These are phyloP conservation scores for Bocquillonia castaneifolia DNA, from an alignment of 441 rosid genomes.

Conservation along the genomic window DNA sequence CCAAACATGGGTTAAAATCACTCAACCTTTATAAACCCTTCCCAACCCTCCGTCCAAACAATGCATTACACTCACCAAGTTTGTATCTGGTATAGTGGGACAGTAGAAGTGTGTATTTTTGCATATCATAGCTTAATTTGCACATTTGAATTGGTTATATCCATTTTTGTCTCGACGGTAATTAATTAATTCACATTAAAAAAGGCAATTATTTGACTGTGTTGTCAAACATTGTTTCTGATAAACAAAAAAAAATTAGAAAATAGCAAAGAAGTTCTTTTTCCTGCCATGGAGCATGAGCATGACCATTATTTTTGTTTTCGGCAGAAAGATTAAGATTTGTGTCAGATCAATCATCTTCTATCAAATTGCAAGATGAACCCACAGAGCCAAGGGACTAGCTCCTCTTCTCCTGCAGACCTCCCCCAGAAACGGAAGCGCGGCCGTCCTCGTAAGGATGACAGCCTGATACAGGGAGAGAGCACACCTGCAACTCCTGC, in stretches of 20 bases:
- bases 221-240: too few relatives aligned
- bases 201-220: background rate
- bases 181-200: too few relatives aligned
- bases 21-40: too few relatives aligned
- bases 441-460: constrained; percentile 72
- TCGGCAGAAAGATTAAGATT: constrained; percentile 17
- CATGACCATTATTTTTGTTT: constrained; percentile 5
- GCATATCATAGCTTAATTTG: background rate
- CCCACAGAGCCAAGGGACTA: constrained; percentile 36
- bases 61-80: too few relatives aligned
- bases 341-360: background rate
- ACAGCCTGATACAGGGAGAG: constrained; percentile 34
- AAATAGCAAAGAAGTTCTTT: too few relatives aligned
- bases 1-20: too few relatives aligned
- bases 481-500: constrained; percentile 28
- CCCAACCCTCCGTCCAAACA: too few relatives aligned
- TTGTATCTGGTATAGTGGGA: background rate
- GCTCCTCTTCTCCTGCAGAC: constrained; percentile 38
- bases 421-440: constrained; percentile 54
- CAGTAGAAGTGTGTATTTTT: too few relatives aligned
- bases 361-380: constrained; percentile 39
- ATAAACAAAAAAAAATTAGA: too few relatives aligned
- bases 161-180: background rate
- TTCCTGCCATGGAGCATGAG: background rate
- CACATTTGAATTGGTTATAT: background rate